Conservation (phyloP, 768 basidiomycete genomes). For the Cyclocybe aegerita region DNA sequence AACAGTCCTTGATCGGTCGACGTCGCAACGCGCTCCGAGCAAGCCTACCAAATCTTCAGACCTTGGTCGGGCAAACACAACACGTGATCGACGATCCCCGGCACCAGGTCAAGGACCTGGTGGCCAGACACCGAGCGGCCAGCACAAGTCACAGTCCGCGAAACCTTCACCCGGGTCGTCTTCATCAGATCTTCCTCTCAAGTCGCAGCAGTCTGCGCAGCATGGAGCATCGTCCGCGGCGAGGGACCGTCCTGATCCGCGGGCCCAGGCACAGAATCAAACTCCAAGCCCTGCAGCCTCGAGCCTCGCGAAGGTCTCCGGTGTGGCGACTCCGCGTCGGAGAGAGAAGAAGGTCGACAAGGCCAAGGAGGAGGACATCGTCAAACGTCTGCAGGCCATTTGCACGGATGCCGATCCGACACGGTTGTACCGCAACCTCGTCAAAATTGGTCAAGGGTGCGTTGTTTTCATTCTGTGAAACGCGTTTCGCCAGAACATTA, state of each 20-base stretch:
- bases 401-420: slow-evolving; percentile 99
- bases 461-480: slow-evolving; percentile 23
- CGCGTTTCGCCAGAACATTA: slow-evolving; percentile 4
- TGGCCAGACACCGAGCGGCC: slow-evolving; percentile 20
- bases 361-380: slow-evolving; percentile 83
- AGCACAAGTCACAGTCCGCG: slow-evolving; percentile 30
- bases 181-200: slow-evolving; percentile 55
- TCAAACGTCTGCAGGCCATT: slow-evolving; percentile 87
- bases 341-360: slow-evolving; percentile 87
- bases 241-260: slow-evolving; percentile 38
- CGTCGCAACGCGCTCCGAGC: slow-evolving; percentile 75
- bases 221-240: slow-evolving; percentile 14
- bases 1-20: slow-evolving; percentile 81
- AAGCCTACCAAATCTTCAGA: slow-evolving; percentile 48
- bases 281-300: slow-evolving; percentile 63
- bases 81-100: slow-evolving; percentile 60
- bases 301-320: slow-evolving; percentile 65
- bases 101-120: slow-evolving; percentile 26
- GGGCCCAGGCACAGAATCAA: slow-evolving; percentile 36
- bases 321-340: slow-evolving; percentile 80
- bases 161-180: slow-evolving; percentile 61
- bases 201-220: slow-evolving; percentile 25
- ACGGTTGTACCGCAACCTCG: slow-evolving; percentile 83
- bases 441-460: slow-evolving; percentile 98
- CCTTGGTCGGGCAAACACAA: slow-evolving; percentile 69